Evolutionary conservation across 1,284 basidiomycete genomes (phyloP), one percentile per base, ranked within the genome.

Genomic region (Kalmanozyma brasiliensis): DNA sequence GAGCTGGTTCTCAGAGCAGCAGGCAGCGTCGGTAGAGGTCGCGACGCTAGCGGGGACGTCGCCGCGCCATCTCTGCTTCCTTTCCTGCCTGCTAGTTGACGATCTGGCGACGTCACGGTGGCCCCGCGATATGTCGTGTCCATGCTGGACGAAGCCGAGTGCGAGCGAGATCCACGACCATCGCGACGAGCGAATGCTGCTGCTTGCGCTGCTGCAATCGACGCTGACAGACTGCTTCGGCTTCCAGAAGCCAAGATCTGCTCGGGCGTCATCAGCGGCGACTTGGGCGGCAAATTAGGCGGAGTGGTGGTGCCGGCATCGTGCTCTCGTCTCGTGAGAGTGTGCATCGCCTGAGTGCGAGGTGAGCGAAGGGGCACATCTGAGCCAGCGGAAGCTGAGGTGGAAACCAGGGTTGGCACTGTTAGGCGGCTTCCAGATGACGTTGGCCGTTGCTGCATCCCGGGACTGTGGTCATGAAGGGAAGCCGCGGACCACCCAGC

Each of bases 141-240:
- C 20, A 56, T 20, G n/a, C 52, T 56, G 2, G 38, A 47, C 20
- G 52, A 52, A 11, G 37, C 48, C 33, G 52, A 48, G 23, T 63
- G 40, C 13, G 30, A 32, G 8, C 47, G 26, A 14, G 29, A 14
- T 38, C 42, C 26, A 13, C 63, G 37, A 23, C 38, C 14, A 17
- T 56, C 46, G 8, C 56, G 35, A 17, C 69, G 37, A 13, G 64
- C 52, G n/a, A 63, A 46, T 3, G 66, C 49, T n/a, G 71, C 71
- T 6, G 71, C 62, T 24, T 69, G 66, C 8, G 61, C 65, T 13
- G 71, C 71, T 9, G 66, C 62, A 20, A 73, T 59, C 13, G 60
- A 57, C 17, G 59, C 66, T 5, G 51, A 52, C 2, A 73, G 45
- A 11, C 71, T 60, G 4, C 49, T 66, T 13, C 68, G 16, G 34